A percentile compares a stretch with the other conserved stretches of the same genome.
phyloP scores from a whole-genome alignment of 139 green algal species.

The Chlorella vulgaris region DNA sequence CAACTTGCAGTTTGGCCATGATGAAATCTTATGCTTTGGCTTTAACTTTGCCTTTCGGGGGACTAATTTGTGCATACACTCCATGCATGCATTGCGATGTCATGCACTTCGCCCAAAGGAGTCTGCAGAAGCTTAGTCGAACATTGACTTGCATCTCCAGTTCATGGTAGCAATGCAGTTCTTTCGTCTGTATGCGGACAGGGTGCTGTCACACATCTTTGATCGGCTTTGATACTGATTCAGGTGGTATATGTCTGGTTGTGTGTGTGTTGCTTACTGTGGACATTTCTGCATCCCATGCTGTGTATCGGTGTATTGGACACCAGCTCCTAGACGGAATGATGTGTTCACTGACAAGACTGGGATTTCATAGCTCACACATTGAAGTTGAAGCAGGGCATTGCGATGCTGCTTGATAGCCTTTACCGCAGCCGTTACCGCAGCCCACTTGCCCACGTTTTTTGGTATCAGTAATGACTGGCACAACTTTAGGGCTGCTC shows the following conservation, averaged over 20 bases:
- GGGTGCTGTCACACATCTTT: slow-evolving; percentile 77
- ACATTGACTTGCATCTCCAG: too few species aligned
- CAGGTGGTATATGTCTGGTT: too few species aligned
- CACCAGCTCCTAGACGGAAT: not conserved
- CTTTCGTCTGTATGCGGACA: slow-evolving; percentile 87
- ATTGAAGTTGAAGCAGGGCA: slow-evolving; percentile 97
- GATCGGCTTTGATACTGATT: slow-evolving; percentile 93
- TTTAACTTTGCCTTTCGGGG: too few species aligned
- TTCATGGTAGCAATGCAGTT: too few species aligned
- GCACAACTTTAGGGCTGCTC: not conserved
- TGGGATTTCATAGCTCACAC: slow-evolving; percentile 85
- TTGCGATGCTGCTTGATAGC: slow-evolving; percentile 87
- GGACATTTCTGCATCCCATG: too few species aligned
- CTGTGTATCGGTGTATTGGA: too few species aligned
- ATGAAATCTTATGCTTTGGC: too few species aligned
- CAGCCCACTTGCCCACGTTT: slow-evolving; percentile 37
- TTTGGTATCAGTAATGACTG: slow-evolving; percentile 23
- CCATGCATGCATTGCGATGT: not conserved
- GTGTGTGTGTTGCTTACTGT: too few species aligned
- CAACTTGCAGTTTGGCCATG: too few species aligned
- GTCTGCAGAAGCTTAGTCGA: too few species aligned
- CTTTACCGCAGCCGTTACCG: slow-evolving; percentile 51
- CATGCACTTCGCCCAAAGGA: too few species aligned
- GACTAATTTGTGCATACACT: too few species aligned
- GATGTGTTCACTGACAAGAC: slow-evolving; percentile 69